Evolutionary conservation across 2,329 filamentous ascomycete species (phyloP), one percentile per base, ranked within the genome.

Genomic region (Microdochium bolleyi): DNA sequence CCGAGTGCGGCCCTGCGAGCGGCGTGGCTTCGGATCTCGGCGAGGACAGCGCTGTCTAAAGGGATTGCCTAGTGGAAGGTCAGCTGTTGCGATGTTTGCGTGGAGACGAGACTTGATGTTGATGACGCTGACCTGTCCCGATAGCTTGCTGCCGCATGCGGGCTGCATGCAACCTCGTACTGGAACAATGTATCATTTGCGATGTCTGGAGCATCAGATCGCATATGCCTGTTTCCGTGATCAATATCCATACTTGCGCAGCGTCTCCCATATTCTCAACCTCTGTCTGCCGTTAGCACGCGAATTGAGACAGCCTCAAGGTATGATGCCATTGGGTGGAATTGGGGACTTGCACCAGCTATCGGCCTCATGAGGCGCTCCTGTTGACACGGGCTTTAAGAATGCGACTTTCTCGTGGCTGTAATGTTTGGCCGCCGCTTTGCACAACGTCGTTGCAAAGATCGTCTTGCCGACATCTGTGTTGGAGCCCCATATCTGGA

Each of bases 381-480:
- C 90, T 0, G 89, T 94, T 2, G 88, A 92, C 2, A 95, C 84
- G 0, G 89, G 89, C 66, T 95, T 95, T 52, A 95, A 65, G 65
- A 88, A 95, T 11, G 78, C 75, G 1, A 84, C 77, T 21, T 70
- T 68, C 48, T 78, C 75, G 21, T 70, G 61, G 8, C 67, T 66
- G 57, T 73, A 73, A 38, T 70, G 69, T 24, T 70, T 73, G 37
- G 70, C 71, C 3, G 84, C 77, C 9, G 85, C 79, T 56, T 80
- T 83, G 65, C 83, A 87, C 3, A 95, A 73, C 13, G 90, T 69
- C 0, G 88, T 90, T 2, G 87, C 86, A 54, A 91, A 79, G 30
- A 95, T 81, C 0, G 89, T 95, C 73, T 95, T 95, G 57, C 89
- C 89, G 24, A 94, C 88, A 58, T 88, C 83, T 0, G 89, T 94